Conservation (phyloP, 495 filamentous ascomycete species). For the Penicillium goetzii region DNA sequence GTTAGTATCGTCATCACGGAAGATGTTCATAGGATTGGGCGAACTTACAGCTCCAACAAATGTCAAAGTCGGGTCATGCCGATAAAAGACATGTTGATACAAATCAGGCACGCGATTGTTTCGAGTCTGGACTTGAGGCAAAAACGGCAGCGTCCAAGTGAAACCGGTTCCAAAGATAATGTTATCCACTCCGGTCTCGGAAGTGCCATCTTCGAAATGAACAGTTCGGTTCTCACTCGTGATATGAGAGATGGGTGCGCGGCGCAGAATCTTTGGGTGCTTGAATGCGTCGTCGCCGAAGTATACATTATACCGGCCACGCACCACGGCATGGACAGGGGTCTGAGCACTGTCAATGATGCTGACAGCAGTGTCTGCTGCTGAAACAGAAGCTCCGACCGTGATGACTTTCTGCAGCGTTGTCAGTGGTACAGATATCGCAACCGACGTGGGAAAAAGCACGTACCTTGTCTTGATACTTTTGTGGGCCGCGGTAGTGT, state of each 20-base stretch:
- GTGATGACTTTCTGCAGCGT: slow-evolving; percentile 42
- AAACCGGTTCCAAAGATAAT: slow-evolving; percentile 64
- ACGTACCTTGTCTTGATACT: slow-evolving; percentile 43
- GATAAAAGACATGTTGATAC: slow-evolving; percentile 60
- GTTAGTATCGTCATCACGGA: slow-evolving; percentile 14
- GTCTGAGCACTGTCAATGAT: slow-evolving; percentile 37
- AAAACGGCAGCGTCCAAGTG: slow-evolving; percentile 58
- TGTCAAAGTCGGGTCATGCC: slow-evolving; percentile 40
- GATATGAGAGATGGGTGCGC: slow-evolving; percentile 51
- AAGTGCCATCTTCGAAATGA: slow-evolving; percentile 54
- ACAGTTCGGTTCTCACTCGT: slow-evolving; percentile 42
- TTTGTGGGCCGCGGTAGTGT: slow-evolving; percentile 42
- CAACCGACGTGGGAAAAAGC: not conserved
- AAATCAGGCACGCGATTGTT: slow-evolving; percentile 59
- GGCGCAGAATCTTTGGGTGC: slow-evolving; percentile 50
- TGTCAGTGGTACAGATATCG: slow-evolving; percentile 9
- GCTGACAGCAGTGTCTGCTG: slow-evolving; percentile 45
- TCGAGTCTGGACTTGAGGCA: slow-evolving; percentile 50
- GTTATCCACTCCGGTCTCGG: slow-evolving; percentile 53
- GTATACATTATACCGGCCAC: slow-evolving; percentile 51
- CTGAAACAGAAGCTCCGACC: slow-evolving; percentile 50
- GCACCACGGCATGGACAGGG: slow-evolving; percentile 45
- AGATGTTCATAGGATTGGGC: slow-evolving; percentile 26
- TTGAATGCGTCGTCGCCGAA: slow-evolving; percentile 57
- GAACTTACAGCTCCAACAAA: slow-evolving; percentile 49